Conservation (phyloP, 1,139 yeast species). For the Blastobotrys capitulatus region DNA sequence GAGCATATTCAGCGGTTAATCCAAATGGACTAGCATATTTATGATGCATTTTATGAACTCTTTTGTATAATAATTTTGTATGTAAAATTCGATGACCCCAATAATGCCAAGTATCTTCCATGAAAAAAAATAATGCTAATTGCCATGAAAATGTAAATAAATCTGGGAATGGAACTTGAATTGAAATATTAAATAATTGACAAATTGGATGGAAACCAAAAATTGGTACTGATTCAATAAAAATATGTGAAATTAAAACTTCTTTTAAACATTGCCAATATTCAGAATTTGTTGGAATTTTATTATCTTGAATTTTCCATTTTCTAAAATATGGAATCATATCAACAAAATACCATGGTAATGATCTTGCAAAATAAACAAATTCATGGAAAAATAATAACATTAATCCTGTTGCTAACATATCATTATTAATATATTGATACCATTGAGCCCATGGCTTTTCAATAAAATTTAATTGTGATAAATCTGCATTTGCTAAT, state of each 20-base stretch:
- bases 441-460: conserved; percentile 83
- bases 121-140: conserved; percentile 65
- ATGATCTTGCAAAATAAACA: conserved; percentile 78
- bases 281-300: conserved; percentile 70
- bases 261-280: conserved; percentile 89
- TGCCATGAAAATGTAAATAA: conserved; percentile 58
- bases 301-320: conserved; percentile 77
- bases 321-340: conserved; percentile 67
- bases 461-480: conserved; percentile 39
- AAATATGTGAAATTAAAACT: conserved; percentile 75
- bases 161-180: conserved; percentile 88
- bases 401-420: conserved; percentile 78
- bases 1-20: conserved; percentile 93
- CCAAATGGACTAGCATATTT: conserved; percentile 97
- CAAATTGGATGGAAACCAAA: conserved; percentile 96
- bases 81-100: conserved; percentile 89
- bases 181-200: conserved; percentile 64
- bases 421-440: conserved; percentile 67
- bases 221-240: conserved; percentile 91
- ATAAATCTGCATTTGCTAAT: conserved; percentile 3
- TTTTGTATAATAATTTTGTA: conserved; percentile 77
- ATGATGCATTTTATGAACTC: conserved; percentile 94
- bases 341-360: conserved; percentile 84
- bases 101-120: conserved; percentile 95
- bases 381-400: conserved; percentile 72